Evolutionary conservation across 768 basidiomycete genomes (phyloP), one percentile per base, ranked within the genome.

Genomic region (Gautieria morchelliformis): DNA sequence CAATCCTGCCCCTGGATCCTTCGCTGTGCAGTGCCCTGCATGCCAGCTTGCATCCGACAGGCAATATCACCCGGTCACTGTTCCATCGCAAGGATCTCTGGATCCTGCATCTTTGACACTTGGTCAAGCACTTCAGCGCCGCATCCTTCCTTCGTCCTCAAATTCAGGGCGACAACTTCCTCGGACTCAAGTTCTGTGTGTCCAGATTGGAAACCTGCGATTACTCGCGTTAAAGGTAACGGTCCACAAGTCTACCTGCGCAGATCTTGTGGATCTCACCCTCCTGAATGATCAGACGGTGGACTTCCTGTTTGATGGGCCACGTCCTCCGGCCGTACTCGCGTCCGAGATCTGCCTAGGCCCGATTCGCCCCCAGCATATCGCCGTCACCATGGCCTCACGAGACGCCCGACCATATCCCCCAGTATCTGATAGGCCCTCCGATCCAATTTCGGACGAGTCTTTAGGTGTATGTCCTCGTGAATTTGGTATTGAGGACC

Each of bases 111-210:
- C 82, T 53, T 95, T 96, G 71, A 82, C 81, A 58, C 75, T 98
- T 19, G 93, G 89, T 64, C 96, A 99, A 72, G 96, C 96, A 24
- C 71, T 97, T 24, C 96, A 99, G 67, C 79, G 96, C 20, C 82
- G 89, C 12, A 70, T 99, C 51, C 69, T 99, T 58, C 81, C 79
- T 0, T 74, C 98, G 33, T 83, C 83, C 15, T 95, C 90, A 52
- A 87, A 91, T 65, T 95, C 95, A 12, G 95, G 95, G 0, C 80
- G 79, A 42, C 87, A 93, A 62, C 78, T 97, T 52, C 89, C 89
- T 1, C 97, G 93, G 94, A 78, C 78, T 22, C 83, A 85, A 60
- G 74, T 96, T 39, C 81, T 80, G 1, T 84, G 82, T 64, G 75
- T 94, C 52, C 81, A 83, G 39, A 70, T 94, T 15, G 91, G 92